Conservation (phyloP, 331 rosid genomes). For the Stylosanthes scabra region DNA sequence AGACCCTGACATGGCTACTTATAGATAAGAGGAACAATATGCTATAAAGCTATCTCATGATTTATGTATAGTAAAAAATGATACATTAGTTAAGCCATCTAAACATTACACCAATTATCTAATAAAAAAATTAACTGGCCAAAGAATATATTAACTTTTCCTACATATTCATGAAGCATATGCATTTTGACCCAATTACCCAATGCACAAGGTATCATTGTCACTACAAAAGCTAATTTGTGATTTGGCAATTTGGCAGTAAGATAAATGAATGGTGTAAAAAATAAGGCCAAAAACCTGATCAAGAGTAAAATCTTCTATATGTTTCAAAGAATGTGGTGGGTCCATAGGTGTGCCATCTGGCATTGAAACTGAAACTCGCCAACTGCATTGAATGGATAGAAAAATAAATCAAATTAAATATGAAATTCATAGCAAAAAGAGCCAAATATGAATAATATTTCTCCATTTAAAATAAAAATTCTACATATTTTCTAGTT, state of each 20-base stretch:
- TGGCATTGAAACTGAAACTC: constrained; percentile 74
- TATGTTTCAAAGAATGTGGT: constrained; percentile 70
- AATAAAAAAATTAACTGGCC: constrained; percentile 25
- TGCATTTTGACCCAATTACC: constrained; percentile 22
- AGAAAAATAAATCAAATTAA: background rate
- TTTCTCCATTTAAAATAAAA: constrained; percentile 21
- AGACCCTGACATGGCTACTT: background rate
- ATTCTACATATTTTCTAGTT: constrained; percentile 2
- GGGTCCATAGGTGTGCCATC: constrained; percentile 56
- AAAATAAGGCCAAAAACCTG: constrained; percentile 63
- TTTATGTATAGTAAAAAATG: background rate
- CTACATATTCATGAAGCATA: constrained; percentile 1
- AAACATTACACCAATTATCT: constrained; percentile 7
- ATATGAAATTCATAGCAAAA: constrained; percentile 19
- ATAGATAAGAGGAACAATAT: constrained; percentile 8
- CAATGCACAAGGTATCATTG: background rate
- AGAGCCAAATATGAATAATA: constrained; percentile 25
- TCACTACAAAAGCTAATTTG: constrained; percentile 20
- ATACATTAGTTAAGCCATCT: constrained; percentile 15
- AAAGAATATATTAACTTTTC: constrained; percentile 18
- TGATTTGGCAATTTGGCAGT: constrained; percentile 1
- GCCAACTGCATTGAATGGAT: constrained; percentile 70
- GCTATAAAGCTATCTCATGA: constrained; percentile 15
- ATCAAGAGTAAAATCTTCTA: constrained; percentile 70
- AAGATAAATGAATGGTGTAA: constrained; percentile 18